These are phyloP conservation scores for Keithomyces neogunnii DNA, from an alignment of 2,329 filamentous ascomycete species.

Conservation along the genomic window DNA sequence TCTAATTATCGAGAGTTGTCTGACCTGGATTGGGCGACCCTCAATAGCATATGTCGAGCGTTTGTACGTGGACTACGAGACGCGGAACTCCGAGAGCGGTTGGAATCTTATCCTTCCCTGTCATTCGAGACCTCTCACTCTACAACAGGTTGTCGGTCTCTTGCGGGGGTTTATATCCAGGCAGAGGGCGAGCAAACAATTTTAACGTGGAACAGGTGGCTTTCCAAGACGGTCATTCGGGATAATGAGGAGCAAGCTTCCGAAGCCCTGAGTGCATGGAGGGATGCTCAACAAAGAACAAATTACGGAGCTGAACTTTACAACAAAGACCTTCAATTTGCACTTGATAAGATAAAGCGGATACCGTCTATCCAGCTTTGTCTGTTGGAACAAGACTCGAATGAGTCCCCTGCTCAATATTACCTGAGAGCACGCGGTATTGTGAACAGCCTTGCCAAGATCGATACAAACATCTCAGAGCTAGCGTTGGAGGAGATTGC, in stretches of 20 bases:
- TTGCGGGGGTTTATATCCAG: slow-evolving; percentile 45
- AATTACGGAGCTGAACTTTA: slow-evolving; percentile 38
- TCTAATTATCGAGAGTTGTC: slow-evolving; percentile 36
- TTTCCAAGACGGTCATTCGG: slow-evolving; percentile 12
- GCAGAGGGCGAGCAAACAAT: slow-evolving; percentile 48
- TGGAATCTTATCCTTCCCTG: slow-evolving; percentile 41
- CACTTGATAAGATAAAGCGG: slow-evolving; percentile 39
- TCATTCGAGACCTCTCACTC: slow-evolving; percentile 21
- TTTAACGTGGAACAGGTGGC: slow-evolving; percentile 25
- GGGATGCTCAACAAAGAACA: slow-evolving; percentile 28
- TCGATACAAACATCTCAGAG: slow-evolving; percentile 18
- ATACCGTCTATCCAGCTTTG: slow-evolving; percentile 45
- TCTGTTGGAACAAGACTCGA: slow-evolving; percentile 42
- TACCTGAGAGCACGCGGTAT: slow-evolving; percentile 29
- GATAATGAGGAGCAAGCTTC: slow-evolving; percentile 20
- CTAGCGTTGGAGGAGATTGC: slow-evolving; percentile 18
- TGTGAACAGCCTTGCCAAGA: slow-evolving; percentile 25
- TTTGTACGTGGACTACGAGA: slow-evolving; percentile 48
- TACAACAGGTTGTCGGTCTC: slow-evolving; percentile 32
- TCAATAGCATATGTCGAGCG: slow-evolving; percentile 43
- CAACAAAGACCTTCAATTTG: slow-evolving; percentile 43
- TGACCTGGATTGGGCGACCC: slow-evolving; percentile 34
- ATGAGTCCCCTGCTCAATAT: slow-evolving; percentile 45
- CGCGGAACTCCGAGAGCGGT: slow-evolving; percentile 31
- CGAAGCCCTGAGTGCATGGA: slow-evolving; percentile 36